A percentile compares a stretch with the other conserved stretches of the same genome.
Conservation (phyloP, 441 rosid species). For the Euphorbia corollata region DNA sequence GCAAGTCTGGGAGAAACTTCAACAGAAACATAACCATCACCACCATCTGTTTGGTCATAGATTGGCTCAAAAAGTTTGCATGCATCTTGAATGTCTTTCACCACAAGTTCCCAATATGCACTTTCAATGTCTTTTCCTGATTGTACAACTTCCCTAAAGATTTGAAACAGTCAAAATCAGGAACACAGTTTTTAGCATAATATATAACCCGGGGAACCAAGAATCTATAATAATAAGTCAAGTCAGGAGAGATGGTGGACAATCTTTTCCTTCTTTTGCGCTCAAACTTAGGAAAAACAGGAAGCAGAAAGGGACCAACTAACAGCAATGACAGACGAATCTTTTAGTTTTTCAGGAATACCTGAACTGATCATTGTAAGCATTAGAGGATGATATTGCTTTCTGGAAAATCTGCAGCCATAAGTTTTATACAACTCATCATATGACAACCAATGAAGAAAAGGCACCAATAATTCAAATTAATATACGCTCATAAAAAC, state of each 20-base stretch:
- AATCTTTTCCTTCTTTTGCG: too few species aligned
- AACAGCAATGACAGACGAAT: neutral
- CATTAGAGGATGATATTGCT: constrained; percentile 91
- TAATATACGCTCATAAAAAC: neutral
- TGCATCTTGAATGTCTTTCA: constrained; percentile 96
- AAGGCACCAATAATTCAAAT: neutral
- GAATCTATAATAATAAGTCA: constrained; percentile 16
- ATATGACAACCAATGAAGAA: neutral
- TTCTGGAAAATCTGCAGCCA: constrained; percentile 89
- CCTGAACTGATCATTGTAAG: constrained; percentile 97
- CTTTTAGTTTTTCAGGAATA: constrained; percentile 16
- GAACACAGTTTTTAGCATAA: constrained; percentile 1
- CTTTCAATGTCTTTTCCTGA: constrained; percentile 83
- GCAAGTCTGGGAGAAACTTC: constrained; percentile 96
- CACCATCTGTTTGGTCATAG: constrained; percentile 82
- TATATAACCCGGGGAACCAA: neutral
- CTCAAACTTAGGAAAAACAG: too few species aligned
- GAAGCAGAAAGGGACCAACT: too few species aligned
- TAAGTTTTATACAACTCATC: constrained; percentile 16
- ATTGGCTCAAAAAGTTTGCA: constrained; percentile 90
- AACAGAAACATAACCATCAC: constrained; percentile 92
- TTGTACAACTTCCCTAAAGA: constrained; percentile 71
- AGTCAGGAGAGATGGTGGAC: too few species aligned
- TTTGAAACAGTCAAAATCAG: constrained; percentile 8
- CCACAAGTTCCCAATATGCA: constrained; percentile 95